These are phyloP conservation scores for Bromus sterilis DNA, from an alignment of 176 grass and related monocot genomes.

Conservation along the genomic window DNA sequence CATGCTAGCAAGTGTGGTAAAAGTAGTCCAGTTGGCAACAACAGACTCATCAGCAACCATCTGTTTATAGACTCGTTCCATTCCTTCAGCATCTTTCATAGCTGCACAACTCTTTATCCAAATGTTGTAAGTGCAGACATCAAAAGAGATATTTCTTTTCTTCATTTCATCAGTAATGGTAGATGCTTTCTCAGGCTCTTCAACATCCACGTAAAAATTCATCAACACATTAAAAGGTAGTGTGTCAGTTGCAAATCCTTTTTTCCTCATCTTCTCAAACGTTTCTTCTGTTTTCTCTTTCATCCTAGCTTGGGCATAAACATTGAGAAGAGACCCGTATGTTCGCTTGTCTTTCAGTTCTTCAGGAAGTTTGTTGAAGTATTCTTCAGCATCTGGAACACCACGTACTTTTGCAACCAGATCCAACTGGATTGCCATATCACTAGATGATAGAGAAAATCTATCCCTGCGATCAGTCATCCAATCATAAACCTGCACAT, in stretches of 20 bases:
- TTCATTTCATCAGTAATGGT: slow-evolving; percentile 70
- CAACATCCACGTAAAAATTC: slow-evolving; percentile 75
- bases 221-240: slow-evolving; percentile 88
- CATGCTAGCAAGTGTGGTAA: slow-evolving; percentile 80
- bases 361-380: slow-evolving; percentile 68
- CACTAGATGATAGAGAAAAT: slow-evolving; percentile 54
- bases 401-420: slow-evolving; percentile 69
- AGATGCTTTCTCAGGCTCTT: slow-evolving; percentile 45
- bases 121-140: slow-evolving; percentile 85
- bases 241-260: slow-evolving; percentile 54
- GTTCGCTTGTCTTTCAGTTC: slow-evolving; percentile 69
- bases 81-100: slow-evolving; percentile 55
- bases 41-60: slow-evolving; percentile 66
- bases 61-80: slow-evolving; percentile 52
- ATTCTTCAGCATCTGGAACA: slow-evolving; percentile 58
- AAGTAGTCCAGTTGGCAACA: slow-evolving; percentile 86
- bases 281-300: slow-evolving; percentile 67
- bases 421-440: slow-evolving; percentile 86
- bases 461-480: slow-evolving; percentile 55
- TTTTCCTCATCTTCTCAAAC: slow-evolving; percentile 64
- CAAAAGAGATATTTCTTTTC: slow-evolving; percentile 51
- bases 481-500: slow-evolving; percentile 74
- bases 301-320: slow-evolving; percentile 67
- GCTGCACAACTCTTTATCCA: slow-evolving; percentile 79
- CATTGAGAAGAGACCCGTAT: slow-evolving; percentile 81